Evolutionary conservation across 164 flowering plant species (phyloP), one percentile per base, ranked within the genome.

Genomic region (Annona squamosa): DNA sequence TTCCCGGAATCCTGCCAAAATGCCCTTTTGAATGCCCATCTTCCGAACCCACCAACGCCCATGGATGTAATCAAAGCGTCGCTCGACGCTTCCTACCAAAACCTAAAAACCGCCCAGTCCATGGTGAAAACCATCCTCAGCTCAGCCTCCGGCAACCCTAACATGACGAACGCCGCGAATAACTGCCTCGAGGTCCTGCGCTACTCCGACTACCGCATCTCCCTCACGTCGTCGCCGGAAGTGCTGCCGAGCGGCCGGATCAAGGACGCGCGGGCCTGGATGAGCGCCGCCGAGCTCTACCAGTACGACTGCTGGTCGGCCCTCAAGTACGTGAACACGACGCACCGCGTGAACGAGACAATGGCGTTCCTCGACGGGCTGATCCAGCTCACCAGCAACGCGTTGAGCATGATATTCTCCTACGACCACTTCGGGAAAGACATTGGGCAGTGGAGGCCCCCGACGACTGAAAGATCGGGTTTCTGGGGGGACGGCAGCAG

Each of bases 381-480:
- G 68, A 81, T 77, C 1, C 73, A 42, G 19, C 46, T 74, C 6
- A 85, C 87, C 41, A 90, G 93, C 76, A 87, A 87, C 74, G 89
- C 91, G 1, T 75, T 95, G 26, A 84, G 89, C 79, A 87, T 95
- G 92, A 3, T 87, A 43, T n/a, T 70, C 46, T 79, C 97, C 1
- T 87, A 84, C 70, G 97, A 89, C 61, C 48, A 48, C 4, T 87
- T 69, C 79, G 91, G 93, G 0, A 72, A 77, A 13, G 82, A 88
- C 3, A 80, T 78, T 12, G 81, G 6, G 17, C 68, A 76, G 6
- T 95, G 98, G 98, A 57, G 19, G 63, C 91, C 91, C 6, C 93
- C 92, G 1, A 2, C 42, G 84, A 91, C 99, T n/a, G 99, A 95
- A 82, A 80, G 99, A 41, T 83, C 84, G 72, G 95, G 97, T 66